Evolutionary conservation across 805 yeast genomes (phyloP), one percentile per base, ranked within the genome.

Genomic region (Hanseniaspora lachancei): DNA sequence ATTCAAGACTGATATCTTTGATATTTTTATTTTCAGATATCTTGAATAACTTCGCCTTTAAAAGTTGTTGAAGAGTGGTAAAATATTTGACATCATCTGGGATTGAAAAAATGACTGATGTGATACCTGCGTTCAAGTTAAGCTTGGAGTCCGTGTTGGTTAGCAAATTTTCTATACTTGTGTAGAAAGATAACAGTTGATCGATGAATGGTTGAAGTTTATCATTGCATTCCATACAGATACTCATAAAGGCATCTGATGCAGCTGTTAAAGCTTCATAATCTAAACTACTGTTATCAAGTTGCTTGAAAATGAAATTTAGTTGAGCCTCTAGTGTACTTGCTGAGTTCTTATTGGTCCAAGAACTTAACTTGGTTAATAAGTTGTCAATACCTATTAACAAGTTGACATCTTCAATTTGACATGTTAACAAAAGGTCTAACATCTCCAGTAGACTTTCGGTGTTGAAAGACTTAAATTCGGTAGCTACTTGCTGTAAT

Each of bases 401-500:
- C 15, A 93, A 80, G 65, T 38, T 43, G 8, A 52, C 38, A 13
- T 34, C 16, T 9, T 35, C 49, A 9, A 50, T 38, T 18, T 15
- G 27, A 10, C 68, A 47, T 78, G 75, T 95, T 86, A 79, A 60
- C 42, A 20, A 67, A 60, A 42, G 62, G 59, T 27, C 6, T 12
- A 70, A 59, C 13, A 89, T 80, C 57, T 80, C 77, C 1, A 97
- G 96, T 59, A 91, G 70, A 13, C 84, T 76, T 27, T 70, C 72
- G 49, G 78, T 77, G 64, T 88, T 95, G 53, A 72, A 74, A 16
- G 76, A 71, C 1, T 85, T 77, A 13, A 93, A 87, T 66, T 86
- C 96, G 59, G 88, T 82, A 1, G 97, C 98, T 95, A 95, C 89
- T 0, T 95, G 83, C 62, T 98, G 79, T 74, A 93, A 75, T 41